Conservation (phyloP, 1,284 basidiomycete species). For the Gomphus sp. region DNA sequence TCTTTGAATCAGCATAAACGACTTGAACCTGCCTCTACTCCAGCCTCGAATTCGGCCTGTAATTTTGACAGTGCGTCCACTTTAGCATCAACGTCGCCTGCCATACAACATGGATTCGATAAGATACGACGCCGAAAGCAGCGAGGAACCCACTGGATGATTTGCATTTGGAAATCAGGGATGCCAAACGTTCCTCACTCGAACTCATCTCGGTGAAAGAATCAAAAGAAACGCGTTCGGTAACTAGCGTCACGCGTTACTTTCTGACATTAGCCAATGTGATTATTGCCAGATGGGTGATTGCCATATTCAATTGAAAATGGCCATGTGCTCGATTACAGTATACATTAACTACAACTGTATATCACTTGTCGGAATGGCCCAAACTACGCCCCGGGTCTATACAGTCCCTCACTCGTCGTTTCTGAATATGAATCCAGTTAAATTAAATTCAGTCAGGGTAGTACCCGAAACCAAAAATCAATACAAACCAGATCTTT, state of each 20-base stretch:
- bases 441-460: not conserved
- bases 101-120: not conserved
- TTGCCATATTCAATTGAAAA: too few relatives aligned
- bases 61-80: slow-evolving; percentile 71
- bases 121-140: not conserved
- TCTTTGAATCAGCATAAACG: not conserved
- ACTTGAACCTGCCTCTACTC: slow-evolving; percentile 43
- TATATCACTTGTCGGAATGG: slow-evolving; percentile 55
- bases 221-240: slow-evolving; percentile 6
- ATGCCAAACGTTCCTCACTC: slow-evolving; percentile 45
- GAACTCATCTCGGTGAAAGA: not conserved
- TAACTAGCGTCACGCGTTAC: slow-evolving; percentile 9
- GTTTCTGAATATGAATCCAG: slow-evolving; percentile 50
- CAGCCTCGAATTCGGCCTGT: slow-evolving; percentile 61
- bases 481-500: slow-evolving; percentile 58
- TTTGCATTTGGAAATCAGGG: slow-evolving; percentile 59
- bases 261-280: not conserved
- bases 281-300: too few relatives aligned
- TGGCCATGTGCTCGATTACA: not conserved
- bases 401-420: slow-evolving; percentile 72
- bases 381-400: slow-evolving; percentile 74
- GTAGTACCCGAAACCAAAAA: not conserved
- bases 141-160: slow-evolving; percentile 43
- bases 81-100: slow-evolving; percentile 61
- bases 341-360: not conserved